Evolutionary conservation across 2,329 filamentous ascomycete genomes (phyloP).

Genomic region (Daldinia sp.): DNA sequence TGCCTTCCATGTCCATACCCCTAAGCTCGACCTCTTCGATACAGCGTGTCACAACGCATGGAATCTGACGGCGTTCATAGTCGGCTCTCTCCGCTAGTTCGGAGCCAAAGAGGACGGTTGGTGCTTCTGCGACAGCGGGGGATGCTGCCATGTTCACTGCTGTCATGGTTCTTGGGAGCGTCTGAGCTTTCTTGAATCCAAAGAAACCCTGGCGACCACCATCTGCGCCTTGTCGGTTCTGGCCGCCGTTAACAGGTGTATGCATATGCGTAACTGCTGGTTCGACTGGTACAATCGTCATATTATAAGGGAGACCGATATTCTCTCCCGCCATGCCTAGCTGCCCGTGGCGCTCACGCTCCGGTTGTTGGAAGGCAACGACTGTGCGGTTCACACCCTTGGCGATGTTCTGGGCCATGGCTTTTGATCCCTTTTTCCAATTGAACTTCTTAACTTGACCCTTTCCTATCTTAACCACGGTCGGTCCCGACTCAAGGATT

Average conservation of each 20-base stretch:
- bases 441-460: conserved; percentile 96
- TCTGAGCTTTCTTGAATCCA: conserved; percentile 61
- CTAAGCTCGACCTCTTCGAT: conserved; percentile 96
- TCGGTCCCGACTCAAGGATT: conserved; percentile 77
- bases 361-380: conserved; percentile 70
- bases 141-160: conserved; percentile 52
- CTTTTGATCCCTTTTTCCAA: conserved; percentile 97
- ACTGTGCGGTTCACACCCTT: conserved; percentile 96
- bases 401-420: conserved; percentile 90
- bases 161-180: conserved; percentile 61
- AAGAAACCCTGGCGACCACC: conserved; percentile 71
- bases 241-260: conserved; percentile 45
- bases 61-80: conserved; percentile 87
- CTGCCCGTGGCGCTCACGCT: conserved; percentile 60
- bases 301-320: conserved; percentile 76
- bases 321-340: conserved; percentile 66
- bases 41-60: conserved; percentile 88
- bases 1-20: conserved; percentile 97
- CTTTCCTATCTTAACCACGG: conserved; percentile 94
- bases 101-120: conserved; percentile 80
- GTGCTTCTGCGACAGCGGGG: conserved; percentile 57
- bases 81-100: conserved; percentile 87
- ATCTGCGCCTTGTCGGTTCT: conserved; percentile 46
- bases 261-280: conserved; percentile 49
- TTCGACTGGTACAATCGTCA: conserved; percentile 66